Percentiles rank a stretch among this genome's conserved stretches.
phyloP scores from a whole-genome alignment of 164 flowering plant genomes.

The Pachysandra terminalis region DNA sequence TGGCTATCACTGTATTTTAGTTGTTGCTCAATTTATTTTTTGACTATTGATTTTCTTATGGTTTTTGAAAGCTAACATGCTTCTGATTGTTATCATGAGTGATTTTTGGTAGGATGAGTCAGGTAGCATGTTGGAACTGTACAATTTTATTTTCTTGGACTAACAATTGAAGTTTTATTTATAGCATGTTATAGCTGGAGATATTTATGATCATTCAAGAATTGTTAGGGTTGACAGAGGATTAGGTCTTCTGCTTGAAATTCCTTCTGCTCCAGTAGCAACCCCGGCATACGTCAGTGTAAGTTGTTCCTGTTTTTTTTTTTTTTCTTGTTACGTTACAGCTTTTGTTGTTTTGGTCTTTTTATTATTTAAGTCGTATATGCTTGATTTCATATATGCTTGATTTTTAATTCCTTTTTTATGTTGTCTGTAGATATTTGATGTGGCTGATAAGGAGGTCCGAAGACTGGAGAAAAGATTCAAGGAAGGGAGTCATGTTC shows the following conservation, averaged over 20 bases:
- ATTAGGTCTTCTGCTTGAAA: slow-evolving; percentile 76
- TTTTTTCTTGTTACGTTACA: background rate
- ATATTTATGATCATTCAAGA: slow-evolving; percentile 69
- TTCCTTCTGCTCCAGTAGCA: slow-evolving; percentile 64
- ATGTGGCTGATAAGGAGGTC: slow-evolving; percentile 67
- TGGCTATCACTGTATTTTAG: background rate
- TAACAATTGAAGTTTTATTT: slow-evolving; percentile 11
- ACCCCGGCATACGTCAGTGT: slow-evolving; percentile 83
- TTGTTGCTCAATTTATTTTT: background rate
- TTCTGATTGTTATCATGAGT: background rate
- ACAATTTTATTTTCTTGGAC: background rate
- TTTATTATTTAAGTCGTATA: background rate
- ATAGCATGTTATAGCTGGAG: slow-evolving; percentile 76
- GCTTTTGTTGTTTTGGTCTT: background rate
- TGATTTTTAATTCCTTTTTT: slow-evolving; percentile 1
- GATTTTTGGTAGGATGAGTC: background rate
- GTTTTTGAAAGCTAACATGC: background rate
- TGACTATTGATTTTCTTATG: background rate
- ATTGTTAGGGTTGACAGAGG: slow-evolving; percentile 89
- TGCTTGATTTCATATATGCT: background rate
- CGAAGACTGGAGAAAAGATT: slow-evolving; percentile 63
- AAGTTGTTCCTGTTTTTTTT: slow-evolving; percentile 25
- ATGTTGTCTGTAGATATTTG: slow-evolving; percentile 45
- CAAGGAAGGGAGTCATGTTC: slow-evolving; percentile 67
- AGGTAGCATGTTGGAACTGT: background rate